Percentiles rank a stretch among this genome's conserved stretches.
phyloP scores from a whole-genome alignment of 495 filamentous ascomycete genomes.

The Xylaria cubensis region DNA sequence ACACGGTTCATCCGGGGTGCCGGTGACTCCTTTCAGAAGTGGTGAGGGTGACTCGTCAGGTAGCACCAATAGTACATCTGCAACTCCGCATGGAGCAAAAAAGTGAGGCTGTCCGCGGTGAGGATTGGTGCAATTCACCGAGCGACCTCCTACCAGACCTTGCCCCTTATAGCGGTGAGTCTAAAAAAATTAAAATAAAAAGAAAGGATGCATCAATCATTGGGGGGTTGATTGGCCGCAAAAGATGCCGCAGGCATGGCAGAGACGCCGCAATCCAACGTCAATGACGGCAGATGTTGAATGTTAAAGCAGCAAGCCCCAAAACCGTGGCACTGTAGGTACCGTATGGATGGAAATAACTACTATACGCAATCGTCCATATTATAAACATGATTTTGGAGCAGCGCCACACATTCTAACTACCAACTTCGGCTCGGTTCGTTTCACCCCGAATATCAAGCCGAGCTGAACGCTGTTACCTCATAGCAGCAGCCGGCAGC shows the following conservation, averaged over 20 bases:
- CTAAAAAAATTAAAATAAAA: not conserved
- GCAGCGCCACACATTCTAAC: not conserved
- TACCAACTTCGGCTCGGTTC: slow-evolving; percentile 11
- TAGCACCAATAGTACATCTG: slow-evolving; percentile 12
- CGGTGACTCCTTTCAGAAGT: slow-evolving; percentile 8
- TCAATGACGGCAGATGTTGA: not conserved
- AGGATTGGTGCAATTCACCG: slow-evolving; percentile 28
- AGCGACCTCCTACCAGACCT: slow-evolving; percentile 14
- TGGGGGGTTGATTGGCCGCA: slow-evolving; percentile 15
- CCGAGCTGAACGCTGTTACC: not conserved
- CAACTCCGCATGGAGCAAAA: slow-evolving; percentile 8
- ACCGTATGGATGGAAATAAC: not conserved
- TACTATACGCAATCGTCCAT: not conserved
- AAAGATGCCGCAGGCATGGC: slow-evolving; percentile 1
- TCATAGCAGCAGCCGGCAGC: not conserved
- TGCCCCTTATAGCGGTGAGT: slow-evolving; percentile 22
- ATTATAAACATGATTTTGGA: not conserved
- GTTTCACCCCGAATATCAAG: not conserved
- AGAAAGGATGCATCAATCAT: slow-evolving; percentile 3
- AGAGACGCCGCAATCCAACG: slow-evolving; percentile 16
- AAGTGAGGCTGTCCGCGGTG: slow-evolving; percentile 24
- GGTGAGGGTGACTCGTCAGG: slow-evolving; percentile 15
- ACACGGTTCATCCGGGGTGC: slow-evolving; percentile 6
- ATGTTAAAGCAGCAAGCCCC: slow-evolving; percentile 15
- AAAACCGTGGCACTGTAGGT: not conserved